Base-by-base conservation (phyloP, 306 rosid genomes). In the Vigna unguiculata region DNA sequence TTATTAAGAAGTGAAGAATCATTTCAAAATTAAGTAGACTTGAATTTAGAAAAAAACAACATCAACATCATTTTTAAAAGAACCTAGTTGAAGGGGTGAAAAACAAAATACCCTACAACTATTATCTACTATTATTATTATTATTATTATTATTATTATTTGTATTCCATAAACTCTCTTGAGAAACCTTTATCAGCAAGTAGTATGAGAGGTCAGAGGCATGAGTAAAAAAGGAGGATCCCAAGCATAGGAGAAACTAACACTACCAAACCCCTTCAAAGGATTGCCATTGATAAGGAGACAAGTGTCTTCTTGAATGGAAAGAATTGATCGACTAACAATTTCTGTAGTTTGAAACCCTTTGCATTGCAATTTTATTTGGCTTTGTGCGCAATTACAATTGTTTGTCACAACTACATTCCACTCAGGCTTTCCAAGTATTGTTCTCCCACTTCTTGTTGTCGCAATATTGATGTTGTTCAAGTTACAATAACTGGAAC, bases 241-340 rank as follows among this genome's bases (percentile, higher is more conserved):
- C 91, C 89, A 81, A 47, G 90, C 93, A 64, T 89, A 86, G 47
- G 87, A 80, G 76, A 86, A 89, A 2, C 15, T 6, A 6, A 86
- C 87, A 19, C 79, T 48, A 21, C 61, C 20, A n/a, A 59, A 72
- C 20, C 67, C 51, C 0, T 2, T 28, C 51, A 88, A 43, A 21
- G 68, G 7, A 17, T 32, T 41, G 11, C 93, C 93, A 7, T 78
- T 59, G 75, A 71, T 51, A 47, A 84, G 88, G 30, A 75, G 80
- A 40, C 93, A 88, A n/a, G 2, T 38, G 52, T 80, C 86, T 3
- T 75, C 81, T 22, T 58, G 3, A 62, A 51, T 34, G 0, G 52
- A 54, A 1, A 87, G 68, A 28, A 76, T 54, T 5, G 73, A 58
- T 12, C 91, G 85, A 21, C 62, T 67, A 14, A 87, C 60, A 3